Evolutionary conservation across 345 rosid genomes (phyloP).

Genomic region (Eutrema yunnanense): DNA sequence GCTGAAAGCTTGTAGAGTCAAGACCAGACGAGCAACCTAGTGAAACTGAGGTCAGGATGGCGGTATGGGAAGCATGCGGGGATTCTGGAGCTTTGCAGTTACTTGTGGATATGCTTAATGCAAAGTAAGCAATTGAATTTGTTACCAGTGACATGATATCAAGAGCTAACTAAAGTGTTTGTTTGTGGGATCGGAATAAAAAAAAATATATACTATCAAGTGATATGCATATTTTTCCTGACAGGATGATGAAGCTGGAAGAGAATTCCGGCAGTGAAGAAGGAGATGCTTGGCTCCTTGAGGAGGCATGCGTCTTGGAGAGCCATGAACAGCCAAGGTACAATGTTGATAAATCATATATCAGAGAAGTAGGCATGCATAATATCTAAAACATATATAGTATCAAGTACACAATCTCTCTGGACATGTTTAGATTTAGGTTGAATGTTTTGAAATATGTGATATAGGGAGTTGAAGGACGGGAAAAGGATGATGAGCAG

Average conservation of each 20-base stretch:
- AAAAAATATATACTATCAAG: not conserved
- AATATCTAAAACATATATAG: no score
- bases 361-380: not conserved
- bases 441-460: not conserved
- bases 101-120: constrained; percentile 81
- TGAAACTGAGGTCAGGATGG: constrained; percentile 78
- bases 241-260: constrained; percentile 78
- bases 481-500: constrained; percentile 30
- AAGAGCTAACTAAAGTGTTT: not conserved
- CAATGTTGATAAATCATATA: not conserved
- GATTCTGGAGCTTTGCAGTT: constrained; percentile 92
- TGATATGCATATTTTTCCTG: not conserved
- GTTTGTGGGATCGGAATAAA: not conserved
- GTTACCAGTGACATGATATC: not conserved
- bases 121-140: constrained; percentile 41
- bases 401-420: no score
- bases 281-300: constrained; percentile 44
- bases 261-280: constrained; percentile 67
- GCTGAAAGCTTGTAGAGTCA: constrained; percentile 58
- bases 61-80: constrained; percentile 90
- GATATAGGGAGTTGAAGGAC: constrained; percentile 12
- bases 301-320: constrained; percentile 30
- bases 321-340: constrained; percentile 29
- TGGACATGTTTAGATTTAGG: no score
- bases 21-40: constrained; percentile 59